Base-by-base conservation (phyloP, 306 rosid genomes). In the Alnus rubra region DNA sequence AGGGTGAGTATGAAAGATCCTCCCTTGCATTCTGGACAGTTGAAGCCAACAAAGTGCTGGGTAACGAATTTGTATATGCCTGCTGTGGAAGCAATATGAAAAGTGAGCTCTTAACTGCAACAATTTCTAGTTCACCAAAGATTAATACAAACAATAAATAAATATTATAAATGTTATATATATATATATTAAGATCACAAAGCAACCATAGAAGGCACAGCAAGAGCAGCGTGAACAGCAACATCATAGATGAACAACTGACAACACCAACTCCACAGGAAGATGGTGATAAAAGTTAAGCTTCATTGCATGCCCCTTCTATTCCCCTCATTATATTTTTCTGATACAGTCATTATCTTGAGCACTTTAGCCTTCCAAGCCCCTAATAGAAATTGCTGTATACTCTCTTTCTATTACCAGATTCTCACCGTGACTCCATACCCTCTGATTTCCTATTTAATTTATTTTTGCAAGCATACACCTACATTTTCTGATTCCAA, bases 1-100 rank as follows among this genome's bases (percentile, higher is more conserved):
- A 96, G 73, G 99, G 96, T 50, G 98, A 91, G 82, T 96, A 96
- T 14, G 94, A 88, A 78, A 87, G 87, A 75, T 96, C 98, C 58
- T 96, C 99, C 87, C 99, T 91, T 33, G 74, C 90, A 42, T 90
- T 87, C 86, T 91, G 99, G 86, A 80, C 92, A 0, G 83, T 90
- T 5, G 96, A 91, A 76, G 93, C 90, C 92, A 96, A 83, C 80
- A 93, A 79, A 78, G 92, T 86, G 88, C 87, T 88, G 56, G 99
- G 97, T 83, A 96, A 85, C 69, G 94, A 91, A 87, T 88, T 93
- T 54, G 99, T 85, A 75, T 95, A 91, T 39, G 88, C 98, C 89
- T 93, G 96, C 86, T 80, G 82, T 28, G 58, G 83, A 60, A 73
- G 60, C 15, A 82, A 60, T 42, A 55, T 2, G 28, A 9, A 28